Percentiles rank a stretch among this genome's conserved stretches.
Evolutionary conservation across 257 asterid species (phyloP).

Genomic region (Parsonsia alboflavescens): DNA sequence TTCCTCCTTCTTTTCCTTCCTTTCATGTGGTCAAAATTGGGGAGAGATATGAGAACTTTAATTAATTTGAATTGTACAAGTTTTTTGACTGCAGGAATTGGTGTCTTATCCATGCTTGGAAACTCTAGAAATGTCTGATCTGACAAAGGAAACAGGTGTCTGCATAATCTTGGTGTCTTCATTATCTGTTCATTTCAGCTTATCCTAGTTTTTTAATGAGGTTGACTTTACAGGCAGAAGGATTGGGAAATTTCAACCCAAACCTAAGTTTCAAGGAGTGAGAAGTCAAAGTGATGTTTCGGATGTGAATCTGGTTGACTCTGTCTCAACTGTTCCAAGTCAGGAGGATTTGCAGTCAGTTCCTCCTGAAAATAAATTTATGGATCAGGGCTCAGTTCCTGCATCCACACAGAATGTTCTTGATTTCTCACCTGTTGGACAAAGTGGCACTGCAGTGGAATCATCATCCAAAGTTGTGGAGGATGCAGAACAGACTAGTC

Average conservation of each 20-base stretch:
- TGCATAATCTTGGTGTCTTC: slow-evolving; percentile 8
- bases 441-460: slow-evolving; percentile 29
- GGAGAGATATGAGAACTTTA: not conserved
- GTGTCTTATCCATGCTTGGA: slow-evolving; percentile 33
- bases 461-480: slow-evolving; percentile 34
- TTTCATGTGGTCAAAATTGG: not conserved
- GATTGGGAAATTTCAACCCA: slow-evolving; percentile 44
- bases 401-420: slow-evolving; percentile 36
- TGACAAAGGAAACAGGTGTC: slow-evolving; percentile 45
- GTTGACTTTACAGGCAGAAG: slow-evolving; percentile 35
- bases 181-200: slow-evolving; percentile 14
- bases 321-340: slow-evolving; percentile 19
- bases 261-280: slow-evolving; percentile 37
- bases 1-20: not conserved
- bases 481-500: slow-evolving; percentile 36
- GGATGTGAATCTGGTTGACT: slow-evolving; percentile 16
- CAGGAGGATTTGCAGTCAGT: slow-evolving; percentile 22
- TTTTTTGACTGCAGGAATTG: slow-evolving; percentile 44
- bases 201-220: slow-evolving; percentile 7
- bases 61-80: slow-evolving; percentile 12
- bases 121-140: slow-evolving; percentile 28
- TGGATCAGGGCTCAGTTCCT: slow-evolving; percentile 32
- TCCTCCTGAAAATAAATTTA: slow-evolving; percentile 31
- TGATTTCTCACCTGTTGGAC: slow-evolving; percentile 49
- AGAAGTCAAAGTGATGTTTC: slow-evolving; percentile 19